Evolutionary conservation across 1,284 basidiomycete genomes (phyloP), one percentile per base, ranked within the genome.

Genomic region (Ustilago bromivora): DNA sequence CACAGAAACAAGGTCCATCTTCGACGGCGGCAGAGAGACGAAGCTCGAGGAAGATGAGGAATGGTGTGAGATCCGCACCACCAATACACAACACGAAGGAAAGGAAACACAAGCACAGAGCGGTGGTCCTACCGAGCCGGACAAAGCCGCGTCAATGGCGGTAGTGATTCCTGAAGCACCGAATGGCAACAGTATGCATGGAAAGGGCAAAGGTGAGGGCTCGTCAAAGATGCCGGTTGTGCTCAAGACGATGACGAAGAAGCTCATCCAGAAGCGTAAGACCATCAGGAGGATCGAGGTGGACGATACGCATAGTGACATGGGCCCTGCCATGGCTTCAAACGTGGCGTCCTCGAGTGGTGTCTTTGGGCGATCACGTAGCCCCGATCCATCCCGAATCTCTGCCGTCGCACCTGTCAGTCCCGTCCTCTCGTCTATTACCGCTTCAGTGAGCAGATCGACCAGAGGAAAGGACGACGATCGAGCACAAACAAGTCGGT

Each of bases 211-310:
- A 31, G 17, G 32, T 1, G 60, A 66, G 5, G 15, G 8, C 17
- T 62, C 66, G 11, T 82, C 85, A n/a, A 72, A 83, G 9, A 80
- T 88, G 34, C 87, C 88, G 64, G 80, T 88, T 17, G 87, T 88
- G 1, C 79, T 89, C 10, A 84, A 85, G 46, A 88, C 87, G 2
- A 88, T 88, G 82, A 89, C 88, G 8, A 85, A 86, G 66, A 87
- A 87, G 80, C 80, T 89, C 2, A 82, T 87, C 8, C 86, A 88
- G 63, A 86, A 86, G 47, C 87, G 84, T 51, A 82, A 87, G 19
- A 87, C 86, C 0, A 69, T 88, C 11, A 83, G 86, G 1, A 79
- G 61, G 31, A 64, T 82, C 19, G 69, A 86, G 9, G 51, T 87
- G 5, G 60, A 73, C 23, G 49, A 67, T 43, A 63, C 66, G 35